These are phyloP conservation scores for Chlorella sp. DNA, from an alignment of 139 green algal species.

Conservation along the genomic window DNA sequence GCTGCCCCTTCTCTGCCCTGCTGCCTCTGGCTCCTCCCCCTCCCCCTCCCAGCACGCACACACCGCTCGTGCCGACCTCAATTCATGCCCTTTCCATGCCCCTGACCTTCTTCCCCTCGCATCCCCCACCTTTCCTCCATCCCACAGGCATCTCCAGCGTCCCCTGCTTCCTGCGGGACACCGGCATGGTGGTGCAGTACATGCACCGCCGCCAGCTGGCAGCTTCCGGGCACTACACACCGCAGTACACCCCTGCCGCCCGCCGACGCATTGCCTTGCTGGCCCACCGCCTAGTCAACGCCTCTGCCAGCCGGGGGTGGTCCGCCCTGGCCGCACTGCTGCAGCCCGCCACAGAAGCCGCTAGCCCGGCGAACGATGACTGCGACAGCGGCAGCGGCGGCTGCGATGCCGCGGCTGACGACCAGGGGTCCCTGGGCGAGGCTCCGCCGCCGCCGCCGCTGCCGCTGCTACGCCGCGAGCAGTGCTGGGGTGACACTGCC, in stretches of 20 bases:
- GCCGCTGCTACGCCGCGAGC: too few relatives aligned
- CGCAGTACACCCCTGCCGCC: not conserved
- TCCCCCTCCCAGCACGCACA: too few relatives aligned
- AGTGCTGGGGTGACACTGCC: not conserved
- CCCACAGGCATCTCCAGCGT: conserved; percentile 9
- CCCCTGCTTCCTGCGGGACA: conserved; percentile 40
- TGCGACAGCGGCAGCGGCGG: not conserved
- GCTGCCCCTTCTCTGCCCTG: not conserved
- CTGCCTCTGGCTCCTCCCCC: too few relatives aligned
- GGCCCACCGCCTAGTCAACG: not conserved
- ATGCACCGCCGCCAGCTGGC: not conserved
- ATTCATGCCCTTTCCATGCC: not conserved
- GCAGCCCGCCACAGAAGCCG: conserved; percentile 31
- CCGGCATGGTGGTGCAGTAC: conserved; percentile 52
- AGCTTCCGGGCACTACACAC: not conserved
- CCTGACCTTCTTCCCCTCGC: not conserved
- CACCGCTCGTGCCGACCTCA: not conserved
- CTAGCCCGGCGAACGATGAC: not conserved
- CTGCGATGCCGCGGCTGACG: not conserved
- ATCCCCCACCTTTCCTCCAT: not conserved
- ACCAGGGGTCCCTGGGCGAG: not conserved
- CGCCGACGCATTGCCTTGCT: not conserved
- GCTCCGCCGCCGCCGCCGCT: not conserved
- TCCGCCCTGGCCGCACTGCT: conserved; percentile 31
- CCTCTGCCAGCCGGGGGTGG: conserved; percentile 28